phyloP scores from a whole-genome alignment of 1,139 yeast species.

The Chernovozyma aurita region DNA sequence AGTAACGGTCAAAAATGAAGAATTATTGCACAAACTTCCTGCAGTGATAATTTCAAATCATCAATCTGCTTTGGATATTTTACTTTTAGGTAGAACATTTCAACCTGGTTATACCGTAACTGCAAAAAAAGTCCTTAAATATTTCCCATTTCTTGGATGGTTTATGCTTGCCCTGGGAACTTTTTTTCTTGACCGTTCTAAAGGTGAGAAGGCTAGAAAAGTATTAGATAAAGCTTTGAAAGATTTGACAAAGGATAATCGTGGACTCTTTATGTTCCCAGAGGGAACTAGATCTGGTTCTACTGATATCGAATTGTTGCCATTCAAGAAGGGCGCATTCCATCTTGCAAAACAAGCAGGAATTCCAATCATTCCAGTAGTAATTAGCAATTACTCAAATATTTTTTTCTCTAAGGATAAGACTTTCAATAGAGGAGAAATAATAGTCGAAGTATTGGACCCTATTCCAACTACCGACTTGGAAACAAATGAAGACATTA shows the following conservation, averaged over 20 bases:
- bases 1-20: conserved; percentile 58
- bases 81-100: conserved; percentile 75
- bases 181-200: conserved; percentile 82
- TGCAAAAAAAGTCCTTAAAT: conserved; percentile 79
- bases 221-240: conserved; percentile 69
- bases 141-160: conserved; percentile 95
- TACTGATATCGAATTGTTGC: conserved; percentile 62
- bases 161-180: conserved; percentile 89
- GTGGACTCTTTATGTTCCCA: conserved; percentile 84
- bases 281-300: conserved; percentile 92
- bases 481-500: conserved; percentile 54
- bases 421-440: conserved; percentile 59
- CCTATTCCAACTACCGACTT: conserved; percentile 59
- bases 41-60: conserved; percentile 87
- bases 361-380: conserved; percentile 84
- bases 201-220: conserved; percentile 67
- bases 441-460: conserved; percentile 60
- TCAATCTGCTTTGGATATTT: conserved; percentile 83
- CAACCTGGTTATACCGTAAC: conserved; percentile 91
- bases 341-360: conserved; percentile 92
- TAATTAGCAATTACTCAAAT: conserved; percentile 78
- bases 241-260: conserved; percentile 52
- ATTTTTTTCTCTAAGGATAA: conserved; percentile 57
- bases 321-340: conserved; percentile 97
- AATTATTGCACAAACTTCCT: conserved; percentile 55